Base-by-base conservation (phyloP, 2,329 filamentous ascomycete species). In the Neofusicoccum sp. region DNA sequence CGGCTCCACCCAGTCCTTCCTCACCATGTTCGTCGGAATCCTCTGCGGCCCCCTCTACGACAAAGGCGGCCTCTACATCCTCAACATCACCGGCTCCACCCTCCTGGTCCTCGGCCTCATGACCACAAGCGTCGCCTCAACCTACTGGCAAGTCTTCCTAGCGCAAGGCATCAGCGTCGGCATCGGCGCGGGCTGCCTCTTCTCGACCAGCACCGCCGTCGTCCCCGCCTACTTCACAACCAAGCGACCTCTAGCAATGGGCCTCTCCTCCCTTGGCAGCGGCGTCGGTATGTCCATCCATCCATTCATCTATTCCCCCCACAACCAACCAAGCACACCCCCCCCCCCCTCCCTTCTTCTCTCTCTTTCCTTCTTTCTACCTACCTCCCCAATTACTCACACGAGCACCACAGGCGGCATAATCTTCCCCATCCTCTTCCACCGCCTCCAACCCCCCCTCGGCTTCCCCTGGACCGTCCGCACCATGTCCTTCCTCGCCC, bases 391-490 rank as follows among this genome's bases (percentile, higher is more conserved):
- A n/a, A n/a, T n/a, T n/a, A n/a, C n/a, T n/a, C n/a, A n/a, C 12
- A 65, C n/a, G n/a, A n/a, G n/a, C n/a, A n/a, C n/a, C n/a, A n/a
- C 80, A 14, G 69, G 72, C 66, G 63, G 26, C 63, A 63, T 38
- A 1, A 14, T 63, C 16, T 61, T 57, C 12, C 81, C 81, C 0
- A 81, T 84, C 48, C 72, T 82, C 4, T 82, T 89, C 67, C 79
- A 85, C 65, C 79, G 82, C 51, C 73, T 89, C 16, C 77, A 85
- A 6, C 82, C 83, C 0, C 69, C 74, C 14, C 77, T 88, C 31
- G 86, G 86, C 0, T 89, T 89, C 65, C 75, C 78, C 0, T 88
- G 86, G 85, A 81, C 86, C 0, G 85, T 86, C 3, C 78, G 89
- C 6, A 81, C 85, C 8, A 77, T 89, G 1, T 88, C 81, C 0